phyloP scores from a whole-genome alignment of 345 rosid genomes.

The Eutrema yunnanense region DNA sequence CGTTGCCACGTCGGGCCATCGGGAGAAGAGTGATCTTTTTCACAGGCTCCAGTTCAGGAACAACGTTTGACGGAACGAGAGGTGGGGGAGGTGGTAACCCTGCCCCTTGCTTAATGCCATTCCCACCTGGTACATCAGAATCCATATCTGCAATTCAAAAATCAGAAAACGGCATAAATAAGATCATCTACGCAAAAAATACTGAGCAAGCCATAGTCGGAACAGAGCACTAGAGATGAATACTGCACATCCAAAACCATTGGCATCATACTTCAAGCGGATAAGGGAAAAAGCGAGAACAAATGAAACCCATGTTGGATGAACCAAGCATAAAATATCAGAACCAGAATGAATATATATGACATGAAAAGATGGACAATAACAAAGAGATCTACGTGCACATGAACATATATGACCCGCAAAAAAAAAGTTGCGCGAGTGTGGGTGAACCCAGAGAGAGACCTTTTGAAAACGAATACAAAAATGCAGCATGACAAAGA shows the following conservation, averaged over 20 bases:
- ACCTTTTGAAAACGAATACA: not conserved
- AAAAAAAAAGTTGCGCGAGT: not conserved
- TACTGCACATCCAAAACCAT: not conserved
- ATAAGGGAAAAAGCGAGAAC: not conserved
- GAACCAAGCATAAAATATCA: not conserved
- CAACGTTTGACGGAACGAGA: constrained; percentile 40
- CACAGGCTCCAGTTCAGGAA: constrained; percentile 41
- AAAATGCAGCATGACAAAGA: not conserved
- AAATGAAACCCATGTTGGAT: not conserved
- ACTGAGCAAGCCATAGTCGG: not conserved
- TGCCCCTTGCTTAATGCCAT: constrained; percentile 9
- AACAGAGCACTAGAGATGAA: not conserved
- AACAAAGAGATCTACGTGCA: constrained; percentile 2
- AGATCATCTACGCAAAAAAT: not conserved
- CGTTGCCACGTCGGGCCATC: constrained; percentile 59
- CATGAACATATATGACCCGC: not conserved
- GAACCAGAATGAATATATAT: not conserved
- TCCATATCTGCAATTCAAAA: constrained; percentile 37
- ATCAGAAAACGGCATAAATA: not conserved
- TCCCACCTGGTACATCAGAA: constrained; percentile 33
- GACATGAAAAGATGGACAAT: not conserved
- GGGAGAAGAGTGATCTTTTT: constrained; percentile 50
- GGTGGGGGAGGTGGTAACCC: constrained; percentile 66
- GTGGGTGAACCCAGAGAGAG: not conserved
- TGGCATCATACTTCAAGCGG: not conserved